phyloP scores from a whole-genome alignment of 371 early-diverging fungal species.

The Haplosporangium sp. region DNA sequence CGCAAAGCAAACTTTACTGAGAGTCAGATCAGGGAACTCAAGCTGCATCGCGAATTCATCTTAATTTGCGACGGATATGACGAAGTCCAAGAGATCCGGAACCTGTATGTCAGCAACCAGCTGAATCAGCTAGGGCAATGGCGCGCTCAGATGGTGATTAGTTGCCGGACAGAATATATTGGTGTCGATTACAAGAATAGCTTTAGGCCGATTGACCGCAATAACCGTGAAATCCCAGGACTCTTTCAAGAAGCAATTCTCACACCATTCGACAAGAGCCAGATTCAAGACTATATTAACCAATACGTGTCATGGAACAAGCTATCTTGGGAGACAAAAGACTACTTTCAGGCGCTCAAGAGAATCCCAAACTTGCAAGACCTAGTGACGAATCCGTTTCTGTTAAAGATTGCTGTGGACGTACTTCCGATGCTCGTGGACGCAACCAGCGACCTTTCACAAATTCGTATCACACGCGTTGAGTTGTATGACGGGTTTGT shows the following conservation, averaged over 20 bases:
- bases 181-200: no score
- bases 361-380: slow-evolving; percentile 8
- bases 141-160: no score
- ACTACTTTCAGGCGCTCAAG: slow-evolving; percentile 10
- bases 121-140: no score
- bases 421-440: neutral
- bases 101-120: no score
- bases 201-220: neutral
- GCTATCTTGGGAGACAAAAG: slow-evolving; percentile 4
- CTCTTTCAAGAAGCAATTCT: slow-evolving; percentile 8
- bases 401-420: slow-evolving; percentile 8
- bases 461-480: neutral
- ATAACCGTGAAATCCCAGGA: neutral
- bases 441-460: neutral
- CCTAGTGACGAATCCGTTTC: slow-evolving; percentile 20
- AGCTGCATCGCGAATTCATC: no score
- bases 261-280: slow-evolving; percentile 5
- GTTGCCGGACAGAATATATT: slow-evolving; percentile 16
- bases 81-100: no score
- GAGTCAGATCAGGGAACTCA: neutral
- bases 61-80: no score
- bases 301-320: neutral
- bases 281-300: slow-evolving; percentile 16
- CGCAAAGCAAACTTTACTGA: slow-evolving; percentile 4
- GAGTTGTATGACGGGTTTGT: slow-evolving; percentile 17